phyloP scores from a whole-genome alignment of 2,329 filamentous ascomycete genomes.

The Talaromyces sp. region DNA sequence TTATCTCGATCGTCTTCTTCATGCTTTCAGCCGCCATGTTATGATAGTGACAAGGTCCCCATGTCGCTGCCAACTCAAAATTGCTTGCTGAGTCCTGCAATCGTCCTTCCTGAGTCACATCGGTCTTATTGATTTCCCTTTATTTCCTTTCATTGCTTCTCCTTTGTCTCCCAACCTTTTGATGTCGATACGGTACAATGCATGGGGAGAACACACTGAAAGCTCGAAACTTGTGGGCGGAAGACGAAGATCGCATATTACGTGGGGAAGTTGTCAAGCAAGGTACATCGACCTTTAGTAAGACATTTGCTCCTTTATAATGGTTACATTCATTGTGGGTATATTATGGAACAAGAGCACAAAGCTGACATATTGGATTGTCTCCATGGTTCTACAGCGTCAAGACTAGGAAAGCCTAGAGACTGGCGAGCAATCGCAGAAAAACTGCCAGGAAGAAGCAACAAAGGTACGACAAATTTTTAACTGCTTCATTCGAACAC shows the following conservation, averaged over 20 bases:
- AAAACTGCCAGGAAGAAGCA: background rate
- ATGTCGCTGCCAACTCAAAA: background rate
- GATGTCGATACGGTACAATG: background rate
- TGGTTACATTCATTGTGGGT: background rate
- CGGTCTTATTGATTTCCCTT: background rate
- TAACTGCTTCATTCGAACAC: background rate
- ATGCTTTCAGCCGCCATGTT: background rate
- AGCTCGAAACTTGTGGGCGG: background rate
- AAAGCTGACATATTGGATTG: background rate
- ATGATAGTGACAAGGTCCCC: background rate
- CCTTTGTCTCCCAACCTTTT: background rate
- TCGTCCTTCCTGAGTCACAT: background rate
- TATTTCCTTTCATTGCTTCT: background rate
- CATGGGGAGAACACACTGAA: background rate
- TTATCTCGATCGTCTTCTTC: background rate
- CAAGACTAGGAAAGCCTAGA: background rate
- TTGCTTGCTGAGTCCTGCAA: background rate
- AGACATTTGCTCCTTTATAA: background rate
- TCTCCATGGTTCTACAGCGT: background rate
- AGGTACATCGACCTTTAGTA: background rate
- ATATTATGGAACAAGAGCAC: background rate
- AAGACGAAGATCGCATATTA: background rate
- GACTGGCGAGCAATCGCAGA: background rate
- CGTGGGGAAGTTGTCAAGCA: background rate
- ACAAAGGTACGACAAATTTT: background rate